A percentile compares a stretch with the other conserved stretches of the same genome.
These are phyloP conservation scores for Scheffersomyces spartinae DNA, from an alignment of 805 yeast species.

Conservation along the genomic window DNA sequence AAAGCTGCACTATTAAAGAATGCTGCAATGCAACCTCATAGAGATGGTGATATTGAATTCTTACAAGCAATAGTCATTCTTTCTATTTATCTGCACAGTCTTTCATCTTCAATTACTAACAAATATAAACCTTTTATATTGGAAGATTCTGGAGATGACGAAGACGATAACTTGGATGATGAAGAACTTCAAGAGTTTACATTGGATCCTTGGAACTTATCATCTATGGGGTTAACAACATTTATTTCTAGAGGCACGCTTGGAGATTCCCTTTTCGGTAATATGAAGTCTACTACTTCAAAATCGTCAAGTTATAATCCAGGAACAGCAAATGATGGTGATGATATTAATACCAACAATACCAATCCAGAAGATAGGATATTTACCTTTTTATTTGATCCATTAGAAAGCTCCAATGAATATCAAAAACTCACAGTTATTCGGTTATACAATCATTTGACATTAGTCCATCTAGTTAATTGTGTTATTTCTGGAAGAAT, in stretches of 20 bases:
- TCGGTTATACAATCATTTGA: slow-evolving; percentile 62
- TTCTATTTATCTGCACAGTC: slow-evolving; percentile 51
- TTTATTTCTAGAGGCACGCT: slow-evolving; percentile 41
- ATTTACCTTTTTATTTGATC: slow-evolving; percentile 19
- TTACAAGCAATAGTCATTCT: slow-evolving; percentile 58
- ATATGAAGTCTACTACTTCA: no score
- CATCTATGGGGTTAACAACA: slow-evolving; percentile 54
- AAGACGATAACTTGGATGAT: no score
- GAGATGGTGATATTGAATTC: slow-evolving; percentile 36
- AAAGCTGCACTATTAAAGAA: no score
- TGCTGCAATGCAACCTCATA: no score
- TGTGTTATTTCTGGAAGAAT: slow-evolving; percentile 56
- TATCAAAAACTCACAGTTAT: slow-evolving; percentile 43
- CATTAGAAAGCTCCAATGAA: slow-evolving; percentile 25
- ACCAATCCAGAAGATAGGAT: no score
- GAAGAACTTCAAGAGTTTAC: no score
- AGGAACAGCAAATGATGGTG: slow-evolving; percentile 1
- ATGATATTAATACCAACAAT: no score
- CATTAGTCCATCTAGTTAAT: slow-evolving; percentile 54
- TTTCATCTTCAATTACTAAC: no score
- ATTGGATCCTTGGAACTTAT: slow-evolving; percentile 61
- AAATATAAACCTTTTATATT: slow-evolving; percentile 5
- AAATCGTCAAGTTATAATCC: neutral
- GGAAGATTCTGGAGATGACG: slow-evolving; percentile 3
- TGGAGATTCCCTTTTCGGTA: slow-evolving; percentile 31